phyloP scores from a whole-genome alignment of 257 asterid species.

The Fraxinus cuspidata region DNA sequence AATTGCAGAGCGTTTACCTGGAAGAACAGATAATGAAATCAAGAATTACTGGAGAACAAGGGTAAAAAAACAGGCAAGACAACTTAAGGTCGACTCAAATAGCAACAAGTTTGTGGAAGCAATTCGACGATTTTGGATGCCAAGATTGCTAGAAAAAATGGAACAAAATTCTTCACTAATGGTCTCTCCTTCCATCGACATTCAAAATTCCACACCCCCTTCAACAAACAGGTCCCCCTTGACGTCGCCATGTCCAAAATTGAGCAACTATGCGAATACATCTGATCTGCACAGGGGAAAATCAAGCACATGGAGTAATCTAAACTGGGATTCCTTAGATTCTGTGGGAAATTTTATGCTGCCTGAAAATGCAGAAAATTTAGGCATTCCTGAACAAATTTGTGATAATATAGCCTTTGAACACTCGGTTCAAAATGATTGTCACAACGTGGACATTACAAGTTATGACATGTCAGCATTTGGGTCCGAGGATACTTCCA shows the following conservation, averaged over 20 bases:
- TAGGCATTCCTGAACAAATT: conserved; percentile 12
- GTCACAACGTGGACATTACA: conserved; percentile 40
- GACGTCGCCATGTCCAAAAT: conserved; percentile 22
- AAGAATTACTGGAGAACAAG: conserved; percentile 92
- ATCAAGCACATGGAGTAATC: not conserved
- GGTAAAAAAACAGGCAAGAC: conserved; percentile 86
- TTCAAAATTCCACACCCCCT: conserved; percentile 29
- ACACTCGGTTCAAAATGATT: conserved; percentile 25
- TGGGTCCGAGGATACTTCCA: conserved; percentile 28
- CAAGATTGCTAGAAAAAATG: conserved; percentile 59
- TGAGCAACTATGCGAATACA: conserved; percentile 7
- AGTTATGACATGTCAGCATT: conserved; percentile 36
- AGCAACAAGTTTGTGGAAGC: conserved; percentile 71
- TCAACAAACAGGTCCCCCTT: conserved; percentile 24
- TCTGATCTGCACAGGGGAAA: conserved; percentile 6
- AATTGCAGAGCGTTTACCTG: conserved; percentile 74
- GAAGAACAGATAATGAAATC: conserved; percentile 86
- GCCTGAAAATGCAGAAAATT: conserved; percentile 12
- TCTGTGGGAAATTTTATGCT: conserved; percentile 4
- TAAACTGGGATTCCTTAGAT: conserved; percentile 23
- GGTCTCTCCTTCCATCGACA: conserved; percentile 39
- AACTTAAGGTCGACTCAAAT: conserved; percentile 69
- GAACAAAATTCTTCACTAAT: conserved; percentile 41
- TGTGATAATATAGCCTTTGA: conserved; percentile 2
- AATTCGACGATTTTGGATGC: conserved; percentile 68